These are phyloP conservation scores for Ananas comosus DNA, from an alignment of 176 grass and related monocot species.

Conservation along the genomic window DNA sequence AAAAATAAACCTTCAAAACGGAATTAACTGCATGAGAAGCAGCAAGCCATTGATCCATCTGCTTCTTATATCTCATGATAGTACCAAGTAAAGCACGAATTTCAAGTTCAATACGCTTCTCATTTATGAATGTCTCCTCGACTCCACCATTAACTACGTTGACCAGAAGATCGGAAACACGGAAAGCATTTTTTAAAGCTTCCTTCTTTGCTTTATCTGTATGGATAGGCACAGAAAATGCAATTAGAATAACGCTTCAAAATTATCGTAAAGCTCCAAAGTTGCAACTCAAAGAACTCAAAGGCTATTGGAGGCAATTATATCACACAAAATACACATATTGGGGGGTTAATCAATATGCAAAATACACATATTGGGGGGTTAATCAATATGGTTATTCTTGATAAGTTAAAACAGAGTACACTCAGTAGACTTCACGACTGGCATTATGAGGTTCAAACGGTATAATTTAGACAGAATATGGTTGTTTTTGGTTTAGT, in stretches of 20 bases:
- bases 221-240: not conserved
- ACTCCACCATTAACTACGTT: slow-evolving; percentile 46
- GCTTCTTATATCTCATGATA: slow-evolving; percentile 59
- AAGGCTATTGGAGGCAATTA: too few relatives aligned
- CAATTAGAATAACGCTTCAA: not conserved
- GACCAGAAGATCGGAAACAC: slow-evolving; percentile 46
- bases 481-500: too few relatives aligned
- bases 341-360: too few relatives aligned
- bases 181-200: slow-evolving; percentile 32
- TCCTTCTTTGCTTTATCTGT: slow-evolving; percentile 49
- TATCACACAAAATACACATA: too few relatives aligned
- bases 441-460: too few relatives aligned
- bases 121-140: slow-evolving; percentile 62
- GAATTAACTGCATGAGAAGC: slow-evolving; percentile 60
- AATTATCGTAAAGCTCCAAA: not conserved
- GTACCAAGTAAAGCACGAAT: slow-evolving; percentile 44
- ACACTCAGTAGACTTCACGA: too few relatives aligned
- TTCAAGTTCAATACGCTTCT: slow-evolving; percentile 62
- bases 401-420: too few relatives aligned
- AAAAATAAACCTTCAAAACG: slow-evolving; percentile 41
- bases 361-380: too few relatives aligned
- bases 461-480: too few relatives aligned
- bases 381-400: too few relatives aligned
- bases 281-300: too few relatives aligned
- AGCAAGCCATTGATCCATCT: slow-evolving; percentile 73